These are phyloP conservation scores for Fusarium sp. DNA, from an alignment of 2,329 filamentous ascomycete species.

Conservation along the genomic window DNA sequence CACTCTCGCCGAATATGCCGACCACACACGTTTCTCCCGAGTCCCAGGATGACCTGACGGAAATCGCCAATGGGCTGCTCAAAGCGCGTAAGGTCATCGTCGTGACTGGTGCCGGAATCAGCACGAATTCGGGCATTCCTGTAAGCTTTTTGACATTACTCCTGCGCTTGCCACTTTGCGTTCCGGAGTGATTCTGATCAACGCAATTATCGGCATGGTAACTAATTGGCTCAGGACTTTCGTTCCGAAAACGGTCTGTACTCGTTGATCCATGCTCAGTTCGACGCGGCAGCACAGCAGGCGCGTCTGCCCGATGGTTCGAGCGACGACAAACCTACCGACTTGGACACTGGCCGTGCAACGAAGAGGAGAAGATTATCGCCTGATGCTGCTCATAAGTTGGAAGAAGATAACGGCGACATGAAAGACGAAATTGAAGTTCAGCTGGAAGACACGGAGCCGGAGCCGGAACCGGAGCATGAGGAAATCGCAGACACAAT, in stretches of 20 bases:
- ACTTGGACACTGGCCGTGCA: slow-evolving; percentile 39
- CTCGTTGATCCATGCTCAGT: slow-evolving; percentile 77
- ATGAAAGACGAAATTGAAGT: slow-evolving; percentile 46
- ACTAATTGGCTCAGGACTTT: slow-evolving; percentile 68
- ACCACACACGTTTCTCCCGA: slow-evolving; percentile 67
- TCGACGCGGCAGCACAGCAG: slow-evolving; percentile 65
- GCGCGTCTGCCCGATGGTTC: slow-evolving; percentile 47
- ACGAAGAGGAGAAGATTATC: slow-evolving; percentile 55
- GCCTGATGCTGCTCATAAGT: slow-evolving; percentile 35
- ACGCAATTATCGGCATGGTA: slow-evolving; percentile 4
- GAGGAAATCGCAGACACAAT: slow-evolving; percentile 41
- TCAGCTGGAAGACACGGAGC: slow-evolving; percentile 33
- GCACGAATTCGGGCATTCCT: slow-evolving; percentile 81
- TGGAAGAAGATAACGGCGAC: slow-evolving; percentile 22
- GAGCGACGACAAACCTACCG: slow-evolving; percentile 40
- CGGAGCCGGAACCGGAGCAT: slow-evolving; percentile 25
- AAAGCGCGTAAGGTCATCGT: slow-evolving; percentile 78
- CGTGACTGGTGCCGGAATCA: slow-evolving; percentile 79
- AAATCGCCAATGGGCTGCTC: slow-evolving; percentile 73
- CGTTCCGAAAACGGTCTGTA: slow-evolving; percentile 80
- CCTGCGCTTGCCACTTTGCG: slow-evolving; percentile 21
- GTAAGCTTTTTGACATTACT: slow-evolving; percentile 57
- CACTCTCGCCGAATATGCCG: slow-evolving; percentile 63
- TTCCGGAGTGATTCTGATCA: slow-evolving; percentile 2
- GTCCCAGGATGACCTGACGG: slow-evolving; percentile 69